Percentiles rank a stretch among this genome's conserved stretches.
Evolutionary conservation across 805 yeast species (phyloP).

Genomic region (Vanderwaltozyma tropicalis): DNA sequence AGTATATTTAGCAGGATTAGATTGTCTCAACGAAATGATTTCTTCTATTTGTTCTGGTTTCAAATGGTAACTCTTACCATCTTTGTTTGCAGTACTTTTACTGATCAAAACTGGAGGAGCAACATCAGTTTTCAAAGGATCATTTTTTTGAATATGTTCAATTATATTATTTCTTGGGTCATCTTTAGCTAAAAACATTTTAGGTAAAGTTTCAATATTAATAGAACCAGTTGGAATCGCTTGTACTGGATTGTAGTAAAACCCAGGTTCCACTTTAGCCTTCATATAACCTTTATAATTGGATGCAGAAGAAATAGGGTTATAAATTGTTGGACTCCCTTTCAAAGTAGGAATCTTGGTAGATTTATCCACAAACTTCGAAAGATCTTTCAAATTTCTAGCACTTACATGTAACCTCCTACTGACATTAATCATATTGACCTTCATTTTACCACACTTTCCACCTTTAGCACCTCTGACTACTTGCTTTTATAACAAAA

Average conservation of each 20-base stretch:
- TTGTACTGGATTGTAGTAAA: slow-evolving; percentile 54
- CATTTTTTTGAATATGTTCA: slow-evolving; percentile 20
- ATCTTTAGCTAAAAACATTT: slow-evolving; percentile 50
- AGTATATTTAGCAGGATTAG: slow-evolving; percentile 55
- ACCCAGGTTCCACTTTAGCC: slow-evolving; percentile 42
- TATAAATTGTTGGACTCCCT: slow-evolving; percentile 32
- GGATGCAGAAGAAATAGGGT: slow-evolving; percentile 52
- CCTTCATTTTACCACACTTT: too few species aligned
- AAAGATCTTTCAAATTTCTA: slow-evolving; percentile 5
- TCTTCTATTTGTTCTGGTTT: slow-evolving; percentile 48
- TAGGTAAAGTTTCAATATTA: slow-evolving; percentile 47
- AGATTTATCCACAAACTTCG: slow-evolving; percentile 9
- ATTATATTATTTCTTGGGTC: slow-evolving; percentile 45
- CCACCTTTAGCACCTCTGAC: too few species aligned
- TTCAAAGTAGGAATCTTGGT: slow-evolving; percentile 11
- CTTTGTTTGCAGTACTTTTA: slow-evolving; percentile 8
- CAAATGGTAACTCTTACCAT: slow-evolving; percentile 40
- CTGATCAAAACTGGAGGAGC: slow-evolving; percentile 31
- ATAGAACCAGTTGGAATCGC: slow-evolving; percentile 44
- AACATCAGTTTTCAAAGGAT: slow-evolving; percentile 29
- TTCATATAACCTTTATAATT: slow-evolving; percentile 43
- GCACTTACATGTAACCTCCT: slow-evolving; percentile 11
- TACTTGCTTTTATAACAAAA: too few species aligned
- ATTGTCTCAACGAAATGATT: slow-evolving; percentile 43
- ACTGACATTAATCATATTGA: too few species aligned